Base-by-base conservation (phyloP, 345 rosid species). In the Linum trigynum region DNA sequence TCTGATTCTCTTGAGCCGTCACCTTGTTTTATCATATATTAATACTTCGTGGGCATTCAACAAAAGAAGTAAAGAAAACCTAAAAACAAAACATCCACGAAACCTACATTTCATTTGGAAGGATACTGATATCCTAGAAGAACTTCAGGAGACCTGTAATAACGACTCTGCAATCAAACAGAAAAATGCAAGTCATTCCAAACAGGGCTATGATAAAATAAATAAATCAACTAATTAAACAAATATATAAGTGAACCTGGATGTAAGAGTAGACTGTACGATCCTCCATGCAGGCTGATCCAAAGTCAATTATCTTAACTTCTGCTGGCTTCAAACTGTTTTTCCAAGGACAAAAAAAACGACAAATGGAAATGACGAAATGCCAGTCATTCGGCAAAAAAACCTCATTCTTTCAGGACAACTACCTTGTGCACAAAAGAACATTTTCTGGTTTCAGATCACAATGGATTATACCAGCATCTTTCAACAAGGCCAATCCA, bases 81-180 rank as follows among this genome's bases (percentile, higher is more conserved):
- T 36, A 36, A 71, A 63, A 38, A 37, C 36, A 59, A 3, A 50
- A 15, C 38, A 57, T 64, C 65, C 42, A 71, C 57, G 3, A 66
- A 11, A 69, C 17, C 68, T 12, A 55, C 32, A 60, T 32, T 67
- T 65, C 35, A 55, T 66, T 67, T 39, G 68, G 66, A 75, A 86
- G 94, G 99, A 95, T 95, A 95, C 99, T 81, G 96, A 77, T 89
- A 87, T 38, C 99, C 99, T 76, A 95, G 96, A 65, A 95, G 87
- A 67, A 95, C 96, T 82, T 95, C 96, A 17, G 99, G 99, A 67
- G 97, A 95, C 71, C 99, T 84, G 78, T 95, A 95, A 68, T 95
- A 95, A 74, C 99, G 99, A 73, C 96, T 89, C 99, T 95, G 99
- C 84, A 77, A 76, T 71, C 66, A 78, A 40, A 72, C 5, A 72